Base-by-base conservation (phyloP, 352 stramenopile genomes). In the Phytophthora sansomeana region DNA sequence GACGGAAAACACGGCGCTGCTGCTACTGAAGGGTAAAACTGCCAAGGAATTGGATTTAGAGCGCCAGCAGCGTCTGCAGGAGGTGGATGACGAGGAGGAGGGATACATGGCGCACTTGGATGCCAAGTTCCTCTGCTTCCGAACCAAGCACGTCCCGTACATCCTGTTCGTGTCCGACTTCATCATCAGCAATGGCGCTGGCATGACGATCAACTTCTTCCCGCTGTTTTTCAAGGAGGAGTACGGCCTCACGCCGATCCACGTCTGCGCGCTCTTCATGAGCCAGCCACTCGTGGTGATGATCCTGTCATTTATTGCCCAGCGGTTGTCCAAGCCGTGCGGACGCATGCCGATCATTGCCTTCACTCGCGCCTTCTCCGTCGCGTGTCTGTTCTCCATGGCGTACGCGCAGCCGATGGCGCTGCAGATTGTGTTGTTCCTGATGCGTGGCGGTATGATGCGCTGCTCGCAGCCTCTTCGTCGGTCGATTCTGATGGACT, bases 121-220 rank as follows among this genome's bases (percentile, higher is more conserved):
- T 32, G 75, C 68, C 36, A 76, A 66, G 16, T 93, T 92, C 47
- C 57, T 85, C 55, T 89, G 80, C 62, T 88, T 94, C 69, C 70
- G 75, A 19, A 81, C 82, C 38, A 76, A 76, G 14, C 83, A 92
- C 57, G 82, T 94, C 52, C 85, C 85, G 43, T 86, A 73, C 41
- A 59, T 94, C 6, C 58, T 94, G 24, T 94, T 94, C 52, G 29
- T 78, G 7, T 87, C 83, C 14, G 85, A 94, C 67, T 94, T 94
- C 62, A 80, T 94, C 61, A 90, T 94, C 69, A 91, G 81, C 81
- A 94, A 94, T 39, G 85, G 85, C 36, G 85, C 85, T 5, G 85
- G 85, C 53, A 94, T 94, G 85, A 92, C 83, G 0, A 90, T 92
- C 67, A 91, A 90, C 53, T 94, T 94, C 57, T 94, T 94, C 72